Base-by-base conservation (phyloP, 2,329 filamentous ascomycete species). In the Gaeumannomyces sp. region DNA sequence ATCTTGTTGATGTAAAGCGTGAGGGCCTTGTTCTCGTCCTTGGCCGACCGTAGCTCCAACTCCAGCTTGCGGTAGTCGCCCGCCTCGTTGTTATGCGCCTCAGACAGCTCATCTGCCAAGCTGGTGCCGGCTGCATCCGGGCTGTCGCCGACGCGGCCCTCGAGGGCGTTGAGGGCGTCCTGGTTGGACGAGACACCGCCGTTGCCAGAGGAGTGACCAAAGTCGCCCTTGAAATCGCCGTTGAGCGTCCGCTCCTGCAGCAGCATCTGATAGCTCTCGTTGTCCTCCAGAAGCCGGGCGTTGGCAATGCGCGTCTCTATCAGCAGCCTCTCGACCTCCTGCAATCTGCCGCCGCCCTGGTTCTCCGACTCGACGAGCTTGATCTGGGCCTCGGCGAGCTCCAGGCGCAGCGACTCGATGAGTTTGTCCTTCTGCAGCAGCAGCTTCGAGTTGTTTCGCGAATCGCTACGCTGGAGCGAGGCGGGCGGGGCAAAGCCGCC, bases 1-100 rank as follows among this genome's bases (percentile, higher is more conserved):
- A 99, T 98, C 80, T 95, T 96, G 85, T 98, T 97, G 81, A 99
- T 97, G 80, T 99, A 99, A 69, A 98, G 82, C 29, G 93, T 96
- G 71, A 99, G 82, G 35, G 95, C 95, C 81, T 98, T 98, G 82
- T 99, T 98, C 80, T 97, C 89, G 75, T 97, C 94, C 78, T 91
- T 94, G 71, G 53, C 81, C 11, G 85, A 83, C 76, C 90, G 92
- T 70, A 95, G 77, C 71, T 98, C 94, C 14, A 82, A 78, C 74
- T 97, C 93, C 16, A 95, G 81, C 63, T 86, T 87, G 71, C 89
- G 89, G 69, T 85, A 83, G 60, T 78, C 79, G 19, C 7, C 53
- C 61, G 29, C 53, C 64, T 87, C 85, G 68, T 80, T 78, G 67
- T 90, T 87, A 59, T 83, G 84, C 67, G 82, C 83, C 57, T 89